Evolutionary conservation across 768 basidiomycete species (phyloP), one percentile per base, ranked within the genome.

Genomic region (Hemileccinum impolitum): DNA sequence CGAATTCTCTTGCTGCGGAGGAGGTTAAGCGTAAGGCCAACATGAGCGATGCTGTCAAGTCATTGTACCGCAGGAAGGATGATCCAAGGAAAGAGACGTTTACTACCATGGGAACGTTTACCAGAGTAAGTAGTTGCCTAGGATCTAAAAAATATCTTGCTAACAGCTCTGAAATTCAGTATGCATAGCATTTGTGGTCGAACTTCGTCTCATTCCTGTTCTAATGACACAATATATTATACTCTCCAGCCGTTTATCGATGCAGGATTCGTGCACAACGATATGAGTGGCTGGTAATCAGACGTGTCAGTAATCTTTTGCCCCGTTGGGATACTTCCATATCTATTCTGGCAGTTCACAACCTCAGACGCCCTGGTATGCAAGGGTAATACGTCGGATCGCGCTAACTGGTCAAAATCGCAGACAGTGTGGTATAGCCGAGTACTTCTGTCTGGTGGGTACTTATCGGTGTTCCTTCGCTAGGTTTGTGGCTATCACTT

Each of bases 71-170:
- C 17, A 76, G 69, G 36, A 66, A 72, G 11, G 80, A 82, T 49
- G 77, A 80, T 18, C 76, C 73, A 43, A 75, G 72, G 63, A 90
- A 92, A 63, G 87, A 88, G 70, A 93, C 90, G 6, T 94, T 93
- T 58, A 91, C 91, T 79, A 94, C 92, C 1, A 88, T 85, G 79
- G 83, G 85, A 15, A 95, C 93, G 12, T 96, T 94, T 57, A 94
- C 88, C 9, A 80, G 93, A 70, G 92, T 93, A 62, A 68, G 92
- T 74, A 13, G 1, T 17, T 12, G 9, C 30, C 2, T 11, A 7
- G 39, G 17, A 15, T 45, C 9, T 2, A 38, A 12, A 14, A 2
- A n/a, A 15, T 7, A 2, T 19, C 15, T 18, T 39, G 35, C 38
- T 62, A n/a, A 64, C 11, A 12, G 9, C 17, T 31, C 6, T 31